Base-by-base conservation (phyloP, 177 flowering plant genomes). In the Vitis hybrid region DNA sequence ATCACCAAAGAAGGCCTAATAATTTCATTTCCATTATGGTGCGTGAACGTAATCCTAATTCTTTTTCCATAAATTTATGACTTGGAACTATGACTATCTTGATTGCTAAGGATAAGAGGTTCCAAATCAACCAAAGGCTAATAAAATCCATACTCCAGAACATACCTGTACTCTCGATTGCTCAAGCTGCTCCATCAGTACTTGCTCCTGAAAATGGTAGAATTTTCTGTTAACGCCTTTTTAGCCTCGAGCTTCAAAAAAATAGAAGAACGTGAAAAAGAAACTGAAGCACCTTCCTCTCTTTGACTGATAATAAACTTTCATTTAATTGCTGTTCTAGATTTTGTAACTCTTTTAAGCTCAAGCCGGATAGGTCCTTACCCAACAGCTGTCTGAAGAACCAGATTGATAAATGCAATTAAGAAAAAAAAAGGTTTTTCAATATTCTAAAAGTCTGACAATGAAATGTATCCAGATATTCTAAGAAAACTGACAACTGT, bases 281-380 rank as follows among this genome's bases (percentile, higher is more conserved):
- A 31, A 52, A 19, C 14, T 19, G 29, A 5, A 49, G 13, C 65
- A 91, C 97, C 93, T 91, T 91, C 63, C 75, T 85, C 58, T 84
- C 85, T 82, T 85, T 87, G 56, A 89, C 87, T 29, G 81, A 84
- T 55, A 77, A 58, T 50, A 91, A 66, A 52, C 87, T 87, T 73
- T 86, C 90, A 73, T 72, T 84, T 71, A 91, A 68, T 67, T 89
- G 92, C 65, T 86, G 80, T 68, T 91, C 97, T 22, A 91, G 85
- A 31, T 75, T 77, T 60, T 83, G 91, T 76, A 91, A 65, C n/a
- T 91, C 97, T 69, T 84, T 84, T 45, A 86, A 65, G 75, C 85
- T 72, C 82, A 89, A 62, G 45, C 87, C 87, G 3, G 71, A 70
- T 48, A 91, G 80, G 64, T 89, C 92, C 70, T 87, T 89, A 57